phyloP scores from a whole-genome alignment of 1,284 basidiomycete genomes.

The Fomitopsis palustris region DNA sequence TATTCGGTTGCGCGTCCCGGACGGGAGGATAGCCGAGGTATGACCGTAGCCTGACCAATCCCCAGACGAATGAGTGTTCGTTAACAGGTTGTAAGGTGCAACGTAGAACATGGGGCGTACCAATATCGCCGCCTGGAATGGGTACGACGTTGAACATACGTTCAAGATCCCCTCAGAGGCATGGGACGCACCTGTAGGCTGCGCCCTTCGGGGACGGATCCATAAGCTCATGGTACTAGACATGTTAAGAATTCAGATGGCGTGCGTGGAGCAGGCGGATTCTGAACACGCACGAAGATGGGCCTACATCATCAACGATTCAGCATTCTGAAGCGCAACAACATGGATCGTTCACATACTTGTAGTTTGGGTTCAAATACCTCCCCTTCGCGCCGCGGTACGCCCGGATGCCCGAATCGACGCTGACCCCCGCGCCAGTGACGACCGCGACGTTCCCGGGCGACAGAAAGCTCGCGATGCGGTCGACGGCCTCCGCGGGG shows the following conservation, averaged over 20 bases:
- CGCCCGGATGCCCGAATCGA: constrained; percentile 89
- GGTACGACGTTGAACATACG: not conserved
- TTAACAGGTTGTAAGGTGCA: not conserved
- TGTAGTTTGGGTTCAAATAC: constrained; percentile 91
- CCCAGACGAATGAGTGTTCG: not conserved
- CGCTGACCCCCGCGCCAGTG: constrained; percentile 90
- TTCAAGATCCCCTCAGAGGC: not conserved
- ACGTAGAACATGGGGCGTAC: constrained; percentile 27
- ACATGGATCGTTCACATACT: constrained; percentile 43
- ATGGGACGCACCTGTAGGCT: constrained; percentile 52
- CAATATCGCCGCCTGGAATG: constrained; percentile 74
- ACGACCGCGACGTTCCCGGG: constrained; percentile 70
- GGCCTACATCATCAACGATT: constrained; percentile 40
- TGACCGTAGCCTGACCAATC: constrained; percentile 64
- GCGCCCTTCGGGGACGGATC: constrained; percentile 65
- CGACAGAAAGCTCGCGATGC: constrained; percentile 64
- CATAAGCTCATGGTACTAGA: constrained; percentile 77
- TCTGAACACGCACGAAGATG: constrained; percentile 19
- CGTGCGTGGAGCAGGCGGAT: not conserved
- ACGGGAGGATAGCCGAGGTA: constrained; percentile 84
- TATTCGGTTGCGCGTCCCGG: constrained; percentile 76
- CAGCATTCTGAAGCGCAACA: constrained; percentile 40
- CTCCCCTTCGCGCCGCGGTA: constrained; percentile 81
- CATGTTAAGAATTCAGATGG: constrained; percentile 1
- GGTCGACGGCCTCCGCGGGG: constrained; percentile 54